Percentiles rank a stretch among this genome's conserved stretches.
These are phyloP conservation scores for Paecilomyces niveus DNA, from an alignment of 2,329 filamentous ascomycete species.

Conservation along the genomic window DNA sequence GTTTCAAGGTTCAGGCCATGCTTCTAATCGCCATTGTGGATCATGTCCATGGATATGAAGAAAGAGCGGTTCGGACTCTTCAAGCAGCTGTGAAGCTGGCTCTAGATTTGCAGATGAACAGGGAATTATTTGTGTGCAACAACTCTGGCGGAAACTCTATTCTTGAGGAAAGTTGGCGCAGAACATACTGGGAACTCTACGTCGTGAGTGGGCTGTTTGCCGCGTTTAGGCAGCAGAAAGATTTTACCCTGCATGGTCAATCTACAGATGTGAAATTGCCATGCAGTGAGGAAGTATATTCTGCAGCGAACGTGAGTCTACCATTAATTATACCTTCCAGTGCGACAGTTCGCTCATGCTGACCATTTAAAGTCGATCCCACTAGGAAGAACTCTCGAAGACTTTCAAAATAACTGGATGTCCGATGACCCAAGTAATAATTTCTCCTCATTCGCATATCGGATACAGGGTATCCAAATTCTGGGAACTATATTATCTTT, in stretches of 20 bases:
- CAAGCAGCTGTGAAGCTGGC: constrained; percentile 60
- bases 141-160: constrained; percentile 48
- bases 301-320: constrained; percentile 7
- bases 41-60: constrained; percentile 20
- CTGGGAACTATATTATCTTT: constrained; percentile 59
- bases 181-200: constrained; percentile 80
- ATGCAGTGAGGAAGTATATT: constrained; percentile 61
- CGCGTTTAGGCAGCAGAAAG: constrained; percentile 44
- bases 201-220: constrained; percentile 72
- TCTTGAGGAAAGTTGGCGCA: constrained; percentile 71
- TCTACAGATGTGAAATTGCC: constrained; percentile 60
- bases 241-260: constrained; percentile 29
- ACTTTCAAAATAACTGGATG: constrained; percentile 54
- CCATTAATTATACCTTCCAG: background rate
- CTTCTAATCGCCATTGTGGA: constrained; percentile 22
- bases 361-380: constrained; percentile 44
- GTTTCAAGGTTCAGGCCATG: constrained; percentile 24
- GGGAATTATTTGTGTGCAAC: constrained; percentile 46
- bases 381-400: constrained; percentile 46
- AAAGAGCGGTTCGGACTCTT: constrained; percentile 34
- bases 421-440: constrained; percentile 51
- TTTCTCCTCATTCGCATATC: constrained; percentile 75
- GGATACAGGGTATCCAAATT: constrained; percentile 67
- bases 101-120: constrained; percentile 65
- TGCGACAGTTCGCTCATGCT: background rate